These are phyloP conservation scores for Mariannaea elegans DNA, from an alignment of 2,329 filamentous ascomycete genomes.

Conservation along the genomic window DNA sequence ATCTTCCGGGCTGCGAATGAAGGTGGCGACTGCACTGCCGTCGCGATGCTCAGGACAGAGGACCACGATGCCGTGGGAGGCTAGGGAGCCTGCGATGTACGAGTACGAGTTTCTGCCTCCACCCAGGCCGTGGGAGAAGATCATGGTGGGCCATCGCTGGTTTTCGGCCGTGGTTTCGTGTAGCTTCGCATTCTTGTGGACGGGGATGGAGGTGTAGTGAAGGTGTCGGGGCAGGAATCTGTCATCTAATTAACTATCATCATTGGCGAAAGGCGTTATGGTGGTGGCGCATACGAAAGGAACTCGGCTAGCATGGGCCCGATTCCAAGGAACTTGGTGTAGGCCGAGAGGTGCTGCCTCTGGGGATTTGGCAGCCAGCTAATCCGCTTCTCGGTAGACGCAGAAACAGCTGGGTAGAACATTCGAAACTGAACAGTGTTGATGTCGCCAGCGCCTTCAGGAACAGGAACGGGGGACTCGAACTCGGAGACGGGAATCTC, in stretches of 20 bases:
- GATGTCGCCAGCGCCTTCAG: slow-evolving; percentile 64
- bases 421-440: slow-evolving; percentile 82
- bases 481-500: slow-evolving; percentile 76
- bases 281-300: slow-evolving; percentile 61
- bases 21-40: slow-evolving; percentile 78
- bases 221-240: slow-evolving; percentile 76
- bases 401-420: slow-evolving; percentile 76
- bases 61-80: slow-evolving; percentile 83
- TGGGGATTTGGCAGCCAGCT: slow-evolving; percentile 84
- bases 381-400: slow-evolving; percentile 65
- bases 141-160: slow-evolving; percentile 78
- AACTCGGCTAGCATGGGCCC: slow-evolving; percentile 65
- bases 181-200: slow-evolving; percentile 74
- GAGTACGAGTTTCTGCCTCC: slow-evolving; percentile 86
- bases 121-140: slow-evolving; percentile 88
- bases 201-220: slow-evolving; percentile 77
- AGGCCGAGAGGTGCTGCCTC: slow-evolving; percentile 76
- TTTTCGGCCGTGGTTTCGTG: slow-evolving; percentile 57
- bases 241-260: slow-evolving; percentile 3
- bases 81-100: slow-evolving; percentile 80
- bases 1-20: slow-evolving; percentile 70
- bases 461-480: slow-evolving; percentile 61
- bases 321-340: slow-evolving; percentile 78
- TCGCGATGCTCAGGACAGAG: slow-evolving; percentile 86
- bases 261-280: background rate